Base-by-base conservation (phyloP, 2,329 filamentous ascomycete species). In the Alternaria viburni region DNA sequence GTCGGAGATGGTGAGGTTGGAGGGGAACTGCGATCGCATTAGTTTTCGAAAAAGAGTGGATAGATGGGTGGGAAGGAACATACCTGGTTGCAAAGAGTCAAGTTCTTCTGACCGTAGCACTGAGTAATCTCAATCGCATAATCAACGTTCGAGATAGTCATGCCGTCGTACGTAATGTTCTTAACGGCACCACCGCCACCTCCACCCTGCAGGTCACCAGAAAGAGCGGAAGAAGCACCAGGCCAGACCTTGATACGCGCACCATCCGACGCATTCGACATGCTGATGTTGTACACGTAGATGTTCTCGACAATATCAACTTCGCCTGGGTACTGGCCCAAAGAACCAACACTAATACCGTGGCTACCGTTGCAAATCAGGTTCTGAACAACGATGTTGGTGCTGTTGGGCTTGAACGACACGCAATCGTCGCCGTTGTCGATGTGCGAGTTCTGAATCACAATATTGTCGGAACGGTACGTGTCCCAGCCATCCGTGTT, bases 161-260 rank as follows among this genome's bases (percentile, higher is more conserved):
- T 89, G 5, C 82, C 83, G 61, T 90, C 86, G 74, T 90, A 91
- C 1, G 89, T 91, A 64, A 91, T 84, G 74, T 92, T 92, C 61
- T 83, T 83, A 50, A 92, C 89, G 43, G 82, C 81, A 25, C 90
- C 88, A 6, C 77, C 78, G 41, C 89, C 89, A 17, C 89, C 89
- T n/a, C 89, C 89, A 7, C 89, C 90, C 70, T 88, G 86, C 0
- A 90, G 83, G 59, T 89, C 86, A 17, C 84, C 86, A 17, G 86
- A 86, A 5, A 90, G 79, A 0, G 84, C 84, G 2, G 86, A 84
- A 5, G 83, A 70, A 17, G 84, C 72, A 32, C 88, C 88, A 0
- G 90, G 89, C 90, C 90, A 92, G 59, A 91, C 89, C 78, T 92
- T 92, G 81, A 93, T 91, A 62, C 90, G 87, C 0, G 90, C 90